Conservation (phyloP, 208 protist genomes). For the Polymyxa betae region DNA sequence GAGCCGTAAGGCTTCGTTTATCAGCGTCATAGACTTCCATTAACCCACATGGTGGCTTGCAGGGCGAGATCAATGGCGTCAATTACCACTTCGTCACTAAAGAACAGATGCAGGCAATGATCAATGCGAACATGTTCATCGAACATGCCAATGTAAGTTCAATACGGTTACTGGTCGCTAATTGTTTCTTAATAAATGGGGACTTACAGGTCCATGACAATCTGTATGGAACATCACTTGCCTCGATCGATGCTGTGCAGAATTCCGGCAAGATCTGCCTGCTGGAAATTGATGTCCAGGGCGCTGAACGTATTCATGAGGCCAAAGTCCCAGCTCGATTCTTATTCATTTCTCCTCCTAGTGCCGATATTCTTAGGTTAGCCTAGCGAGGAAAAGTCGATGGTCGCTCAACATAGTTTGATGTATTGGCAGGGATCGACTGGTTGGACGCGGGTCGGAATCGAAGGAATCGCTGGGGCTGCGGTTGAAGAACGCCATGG, state of each 20-base stretch:
- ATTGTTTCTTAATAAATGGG: background rate
- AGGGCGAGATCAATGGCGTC: slow-evolving; percentile 69
- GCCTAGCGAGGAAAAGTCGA: too few relatives aligned
- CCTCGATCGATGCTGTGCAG: slow-evolving; percentile 60
- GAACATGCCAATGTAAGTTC: slow-evolving; percentile 71
- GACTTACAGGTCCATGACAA: slow-evolving; percentile 69
- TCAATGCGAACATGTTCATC: slow-evolving; percentile 72
- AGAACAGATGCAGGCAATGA: slow-evolving; percentile 70
- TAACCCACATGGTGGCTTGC: background rate
- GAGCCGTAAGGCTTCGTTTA: slow-evolving; percentile 63
- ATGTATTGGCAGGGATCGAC: slow-evolving; percentile 65
- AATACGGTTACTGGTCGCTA: background rate
- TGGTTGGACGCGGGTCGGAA: slow-evolving; percentile 74
- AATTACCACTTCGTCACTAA: slow-evolving; percentile 72
- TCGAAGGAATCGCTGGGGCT: slow-evolving; percentile 71
- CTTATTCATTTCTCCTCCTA: slow-evolving; percentile 71
- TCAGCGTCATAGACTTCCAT: background rate
- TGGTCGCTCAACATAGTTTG: too few relatives aligned
- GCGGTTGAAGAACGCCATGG: slow-evolving; percentile 69
- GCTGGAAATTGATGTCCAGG: slow-evolving; percentile 78
- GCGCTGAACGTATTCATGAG: slow-evolving; percentile 68
- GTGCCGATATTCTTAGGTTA: background rate
- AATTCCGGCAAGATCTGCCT: slow-evolving; percentile 70
- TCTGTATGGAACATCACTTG: slow-evolving; percentile 75
- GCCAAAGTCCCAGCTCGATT: slow-evolving; percentile 63